Evolutionary conservation across 1,284 basidiomycete species (phyloP).

Genomic region (Irpex rosettiformis): DNA sequence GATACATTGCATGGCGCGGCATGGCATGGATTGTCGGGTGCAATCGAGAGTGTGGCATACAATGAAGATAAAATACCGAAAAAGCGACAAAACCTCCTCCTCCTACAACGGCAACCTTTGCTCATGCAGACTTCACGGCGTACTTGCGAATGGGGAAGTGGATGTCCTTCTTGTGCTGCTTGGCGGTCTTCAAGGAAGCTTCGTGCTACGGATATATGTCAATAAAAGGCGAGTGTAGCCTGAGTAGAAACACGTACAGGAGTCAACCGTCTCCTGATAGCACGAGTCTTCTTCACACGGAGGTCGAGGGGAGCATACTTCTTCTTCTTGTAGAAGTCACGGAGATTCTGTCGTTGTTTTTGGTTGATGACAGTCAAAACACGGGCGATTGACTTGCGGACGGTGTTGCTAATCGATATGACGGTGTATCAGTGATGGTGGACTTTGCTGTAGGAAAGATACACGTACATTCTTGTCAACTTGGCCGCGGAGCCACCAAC

Average conservation of each 20-base stretch:
- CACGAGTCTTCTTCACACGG: slow-evolving; percentile 95
- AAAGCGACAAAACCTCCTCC: slow-evolving; percentile 26
- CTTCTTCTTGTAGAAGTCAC: slow-evolving; percentile 98
- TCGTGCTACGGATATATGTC: slow-evolving; percentile 58
- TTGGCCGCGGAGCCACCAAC: slow-evolving; percentile 95
- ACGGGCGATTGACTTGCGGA: slow-evolving; percentile 99
- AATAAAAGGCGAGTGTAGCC: background rate
- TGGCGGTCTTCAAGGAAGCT: slow-evolving; percentile 78
- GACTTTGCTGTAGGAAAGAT: background rate
- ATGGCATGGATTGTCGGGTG: slow-evolving; percentile 32
- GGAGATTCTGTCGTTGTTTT: slow-evolving; percentile 95
- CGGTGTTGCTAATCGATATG: slow-evolving; percentile 67
- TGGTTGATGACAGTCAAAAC: slow-evolving; percentile 99
- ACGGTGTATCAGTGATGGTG: slow-evolving; percentile 1
- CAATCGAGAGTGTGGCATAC: slow-evolving; percentile 41
- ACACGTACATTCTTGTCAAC: slow-evolving; percentile 94
- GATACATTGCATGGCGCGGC: slow-evolving; percentile 23
- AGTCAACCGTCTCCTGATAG: slow-evolving; percentile 94
- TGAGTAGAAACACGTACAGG: slow-evolving; percentile 51
- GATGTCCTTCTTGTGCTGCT: slow-evolving; percentile 89
- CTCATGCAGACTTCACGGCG: slow-evolving; percentile 75
- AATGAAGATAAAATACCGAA: slow-evolving; percentile 27
- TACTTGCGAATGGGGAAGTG: slow-evolving; percentile 90
- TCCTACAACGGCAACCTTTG: slow-evolving; percentile 8
- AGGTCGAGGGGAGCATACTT: slow-evolving; percentile 97